Percentiles rank a stretch among this genome's conserved stretches.
Conservation (phyloP, 2,329 filamentous ascomycete species). For the Ilyonectria robusta region DNA sequence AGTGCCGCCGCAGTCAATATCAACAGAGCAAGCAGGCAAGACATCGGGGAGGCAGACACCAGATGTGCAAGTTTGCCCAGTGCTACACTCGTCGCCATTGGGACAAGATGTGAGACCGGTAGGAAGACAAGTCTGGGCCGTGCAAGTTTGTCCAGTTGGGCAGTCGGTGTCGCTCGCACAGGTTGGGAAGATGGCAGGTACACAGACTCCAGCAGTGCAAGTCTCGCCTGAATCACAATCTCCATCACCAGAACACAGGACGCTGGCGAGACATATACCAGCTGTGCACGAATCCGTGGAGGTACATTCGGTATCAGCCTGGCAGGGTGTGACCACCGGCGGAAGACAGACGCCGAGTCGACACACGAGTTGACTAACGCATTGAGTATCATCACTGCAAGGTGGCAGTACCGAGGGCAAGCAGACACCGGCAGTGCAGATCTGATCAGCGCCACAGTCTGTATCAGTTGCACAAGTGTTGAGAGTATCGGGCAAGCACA, state of each 20-base stretch:
- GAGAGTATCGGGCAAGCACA: slow-evolving; percentile 5
- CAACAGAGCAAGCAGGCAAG: too few species aligned
- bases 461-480: not conserved
- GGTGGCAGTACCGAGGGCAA: not conserved
- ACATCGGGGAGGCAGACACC: too few species aligned
- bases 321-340: not conserved
- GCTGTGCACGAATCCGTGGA: not conserved
- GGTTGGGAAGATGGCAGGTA: not conserved
- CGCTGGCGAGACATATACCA: slow-evolving; percentile 1
- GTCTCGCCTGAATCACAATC: not conserved
- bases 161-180: not conserved
- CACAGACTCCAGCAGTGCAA: slow-evolving; percentile 12
- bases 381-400: not conserved
- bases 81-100: too few species aligned
- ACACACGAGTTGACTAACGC: not conserved
- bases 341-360: not conserved
- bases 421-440: slow-evolving; percentile 10
- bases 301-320: not conserved
- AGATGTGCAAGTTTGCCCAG: too few species aligned
- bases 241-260: not conserved
- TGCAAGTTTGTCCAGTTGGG: too few species aligned
- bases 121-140: too few species aligned
- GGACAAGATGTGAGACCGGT: too few species aligned
- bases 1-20: too few species aligned
- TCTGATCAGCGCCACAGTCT: not conserved